Conservation (phyloP, 768 basidiomycete species). For the Cystobasidium ongulense region DNA sequence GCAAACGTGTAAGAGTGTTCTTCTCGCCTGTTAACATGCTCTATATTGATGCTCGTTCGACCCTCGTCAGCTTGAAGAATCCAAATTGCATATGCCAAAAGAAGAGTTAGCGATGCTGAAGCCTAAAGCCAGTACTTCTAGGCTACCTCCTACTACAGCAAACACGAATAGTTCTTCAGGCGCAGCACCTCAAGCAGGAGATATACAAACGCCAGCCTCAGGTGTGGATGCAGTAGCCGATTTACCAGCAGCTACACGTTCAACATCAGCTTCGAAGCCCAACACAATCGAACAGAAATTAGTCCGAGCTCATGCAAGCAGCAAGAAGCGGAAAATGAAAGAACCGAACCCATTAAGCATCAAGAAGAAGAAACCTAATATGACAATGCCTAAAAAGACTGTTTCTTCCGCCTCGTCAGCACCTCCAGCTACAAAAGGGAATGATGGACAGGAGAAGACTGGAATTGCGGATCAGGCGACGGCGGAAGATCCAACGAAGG, state of each 20-base stretch:
- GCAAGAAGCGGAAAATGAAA: constrained; percentile 51
- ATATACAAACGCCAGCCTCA: constrained; percentile 23
- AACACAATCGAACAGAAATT: constrained; percentile 17
- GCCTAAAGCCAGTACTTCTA: not conserved
- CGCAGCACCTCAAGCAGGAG: not conserved
- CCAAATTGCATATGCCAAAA: constrained; percentile 54
- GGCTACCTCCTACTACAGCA: constrained; percentile 8
- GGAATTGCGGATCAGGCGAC: not conserved
- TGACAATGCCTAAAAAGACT: constrained; percentile 19
- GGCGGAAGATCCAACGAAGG: constrained; percentile 9
- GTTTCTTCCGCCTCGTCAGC: not conserved
- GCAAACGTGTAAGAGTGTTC: constrained; percentile 56
- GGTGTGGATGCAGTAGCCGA: not conserved
- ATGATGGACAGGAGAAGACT: not conserved
- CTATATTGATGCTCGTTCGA: constrained; percentile 3
- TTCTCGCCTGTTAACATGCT: not conserved
- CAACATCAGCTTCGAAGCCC: not conserved
- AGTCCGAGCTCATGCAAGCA: constrained; percentile 38
- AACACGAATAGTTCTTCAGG: not conserved
- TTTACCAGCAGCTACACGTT: constrained; percentile 12
- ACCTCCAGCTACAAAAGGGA: not conserved
- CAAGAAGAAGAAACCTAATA: constrained; percentile 21
- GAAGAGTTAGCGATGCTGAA: constrained; percentile 39
- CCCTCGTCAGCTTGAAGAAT: constrained; percentile 54
- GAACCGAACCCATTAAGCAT: constrained; percentile 51